Base-by-base conservation (phyloP, 2,329 filamentous ascomycete species). In the Pseudocercospora crystallina region DNA sequence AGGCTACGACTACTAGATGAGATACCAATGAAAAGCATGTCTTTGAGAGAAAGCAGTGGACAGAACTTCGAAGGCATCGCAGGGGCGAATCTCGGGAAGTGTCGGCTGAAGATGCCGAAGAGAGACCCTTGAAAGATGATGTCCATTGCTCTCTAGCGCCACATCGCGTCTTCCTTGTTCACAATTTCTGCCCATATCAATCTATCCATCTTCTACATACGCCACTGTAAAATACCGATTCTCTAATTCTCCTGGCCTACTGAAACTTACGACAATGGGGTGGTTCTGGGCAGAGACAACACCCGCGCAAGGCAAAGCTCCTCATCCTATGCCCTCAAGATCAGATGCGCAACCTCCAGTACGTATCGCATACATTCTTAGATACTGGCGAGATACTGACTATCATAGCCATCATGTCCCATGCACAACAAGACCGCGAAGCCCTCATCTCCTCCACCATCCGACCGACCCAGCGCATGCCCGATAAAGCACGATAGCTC, bases 271-370 rank as follows among this genome's bases (percentile, higher is more conserved):
- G 31, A 70, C 14, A 38, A 86, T 86, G 84, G 84, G 84, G 64
- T 87, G 83, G 83, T 86, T 87, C 63, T 87, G 84, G 84, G 81
- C 83, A 71, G 82, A 86, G 54, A 64, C 73, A 14, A 67, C 70
- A 47, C 60, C 74, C 11, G 67, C 68, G 48, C 57, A 58, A 61
- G 61, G 65, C 13, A 57, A 68, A 54, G 73, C 75, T 56, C 76
- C 77, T 54, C 78, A 77, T 63, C 73, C 72, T 53, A 69, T 75
- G 54, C 72, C 77, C 30, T 66, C 66, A 12, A 50, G 51, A 55
- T 68, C 75, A 43, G 71, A 71, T 60, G 75, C 74, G 49, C 69
- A 77, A 61, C 80, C 80, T 72, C 81, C 81, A 41, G 81, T 84
- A 74, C 57, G 76, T 67, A 35, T 47, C n/a, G 45, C 20, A 12